Evolutionary conservation across 192 early-diverging fungal genomes (phyloP).

Genomic region (Coemansia sp.): DNA sequence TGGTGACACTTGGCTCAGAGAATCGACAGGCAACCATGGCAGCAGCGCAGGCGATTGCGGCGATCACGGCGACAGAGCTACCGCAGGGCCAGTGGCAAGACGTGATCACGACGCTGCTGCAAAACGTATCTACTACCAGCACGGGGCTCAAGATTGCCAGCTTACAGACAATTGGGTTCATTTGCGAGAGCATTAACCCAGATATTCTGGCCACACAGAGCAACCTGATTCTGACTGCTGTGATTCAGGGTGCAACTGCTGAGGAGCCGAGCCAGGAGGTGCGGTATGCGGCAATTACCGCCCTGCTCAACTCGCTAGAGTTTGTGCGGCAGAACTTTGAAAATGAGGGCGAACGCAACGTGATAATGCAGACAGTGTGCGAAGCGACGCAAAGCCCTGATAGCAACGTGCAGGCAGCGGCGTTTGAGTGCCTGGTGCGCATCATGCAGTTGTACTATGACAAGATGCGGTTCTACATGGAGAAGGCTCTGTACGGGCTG

Average conservation of each 20-base stretch:
- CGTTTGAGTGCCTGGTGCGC: slow-evolving; percentile 95
- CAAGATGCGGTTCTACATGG: slow-evolving; percentile 95
- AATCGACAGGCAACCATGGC: slow-evolving; percentile 60
- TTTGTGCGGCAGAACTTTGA: slow-evolving; percentile 95
- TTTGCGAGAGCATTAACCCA: slow-evolving; percentile 87
- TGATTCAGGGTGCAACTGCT: slow-evolving; percentile 92
- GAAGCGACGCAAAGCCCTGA: slow-evolving; percentile 85
- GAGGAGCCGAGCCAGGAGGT: slow-evolving; percentile 88
- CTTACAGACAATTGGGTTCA: slow-evolving; percentile 87
- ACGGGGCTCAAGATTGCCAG: slow-evolving; percentile 74
- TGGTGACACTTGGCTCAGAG: slow-evolving; percentile 47
- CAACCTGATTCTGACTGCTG: slow-evolving; percentile 90
- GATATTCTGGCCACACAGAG: slow-evolving; percentile 78
- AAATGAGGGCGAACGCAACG: slow-evolving; percentile 91
- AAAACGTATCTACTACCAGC: slow-evolving; percentile 72
- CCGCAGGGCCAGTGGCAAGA: slow-evolving; percentile 85
- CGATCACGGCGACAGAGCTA: slow-evolving; percentile 92
- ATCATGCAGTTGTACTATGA: slow-evolving; percentile 98
- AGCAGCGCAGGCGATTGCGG: slow-evolving; percentile 82
- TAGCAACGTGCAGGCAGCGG: slow-evolving; percentile 75
- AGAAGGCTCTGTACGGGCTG: slow-evolving; percentile 90
- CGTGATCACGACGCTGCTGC: slow-evolving; percentile 76
- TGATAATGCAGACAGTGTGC: slow-evolving; percentile 98
- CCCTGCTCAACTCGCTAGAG: slow-evolving; percentile 92
- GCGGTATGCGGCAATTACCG: slow-evolving; percentile 81